Percentiles rank a stretch among this genome's conserved stretches.
Conservation (phyloP, 2,329 filamentous ascomycete genomes). For the Penicillium capsulatum region DNA sequence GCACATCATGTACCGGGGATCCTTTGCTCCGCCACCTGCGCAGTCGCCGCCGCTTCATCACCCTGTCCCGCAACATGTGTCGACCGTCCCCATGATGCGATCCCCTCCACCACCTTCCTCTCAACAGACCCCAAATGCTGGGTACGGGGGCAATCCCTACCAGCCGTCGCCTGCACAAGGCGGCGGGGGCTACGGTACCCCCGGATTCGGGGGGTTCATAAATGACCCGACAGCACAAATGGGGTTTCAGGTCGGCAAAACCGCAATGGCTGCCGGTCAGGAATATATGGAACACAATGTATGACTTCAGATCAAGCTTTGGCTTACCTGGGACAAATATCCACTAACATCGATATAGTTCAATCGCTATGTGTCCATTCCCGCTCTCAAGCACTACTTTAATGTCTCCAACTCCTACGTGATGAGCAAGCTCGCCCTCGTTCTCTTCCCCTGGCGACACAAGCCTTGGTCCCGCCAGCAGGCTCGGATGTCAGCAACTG, state of each 20-base stretch:
- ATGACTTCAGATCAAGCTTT: slow-evolving; percentile 28
- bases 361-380: slow-evolving; percentile 83
- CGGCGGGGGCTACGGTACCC: slow-evolving; percentile 40
- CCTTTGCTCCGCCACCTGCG: slow-evolving; percentile 69
- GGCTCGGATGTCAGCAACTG: slow-evolving; percentile 46
- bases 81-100: slow-evolving; percentile 92
- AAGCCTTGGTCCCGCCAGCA: slow-evolving; percentile 96
- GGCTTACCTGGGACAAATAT: background rate
- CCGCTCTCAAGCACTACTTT: slow-evolving; percentile 96
- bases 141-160: slow-evolving; percentile 49
- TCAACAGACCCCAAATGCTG: slow-evolving; percentile 60
- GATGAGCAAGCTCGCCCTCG: slow-evolving; percentile 83
- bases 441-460: slow-evolving; percentile 96
- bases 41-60: slow-evolving; percentile 91
- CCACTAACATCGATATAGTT: slow-evolving; percentile 47
- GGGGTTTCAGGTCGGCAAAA: slow-evolving; percentile 89
- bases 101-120: slow-evolving; percentile 79
- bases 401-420: slow-evolving; percentile 98
- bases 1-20: slow-evolving; percentile 71
- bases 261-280: slow-evolving; percentile 83
- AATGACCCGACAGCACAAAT: slow-evolving; percentile 93
- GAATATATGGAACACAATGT: slow-evolving; percentile 96
- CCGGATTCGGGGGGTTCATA: slow-evolving; percentile 85
- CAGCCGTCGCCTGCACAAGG: slow-evolving; percentile 43
- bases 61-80: slow-evolving; percentile 96